These are phyloP conservation scores for Aureobasidium pullulans DNA, from an alignment of 2,329 filamentous ascomycete species.

Conservation along the genomic window DNA sequence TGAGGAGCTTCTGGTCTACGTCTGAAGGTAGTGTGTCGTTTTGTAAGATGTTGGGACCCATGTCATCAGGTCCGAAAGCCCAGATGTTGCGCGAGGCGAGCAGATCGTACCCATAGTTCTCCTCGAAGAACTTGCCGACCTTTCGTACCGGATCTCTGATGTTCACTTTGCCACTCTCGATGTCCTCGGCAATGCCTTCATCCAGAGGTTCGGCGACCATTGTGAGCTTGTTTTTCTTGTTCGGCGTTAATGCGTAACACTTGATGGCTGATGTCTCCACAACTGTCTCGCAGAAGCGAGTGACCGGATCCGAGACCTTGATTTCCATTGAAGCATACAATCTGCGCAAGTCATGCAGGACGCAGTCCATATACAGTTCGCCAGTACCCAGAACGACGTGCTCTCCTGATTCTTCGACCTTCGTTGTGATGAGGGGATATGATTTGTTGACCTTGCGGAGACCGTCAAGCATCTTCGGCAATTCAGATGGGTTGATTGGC, in stretches of 20 bases:
- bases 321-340: constrained; percentile 99
- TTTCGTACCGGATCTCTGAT: constrained; percentile 90
- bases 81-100: constrained; percentile 91
- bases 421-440: constrained; percentile 90
- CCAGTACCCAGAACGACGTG: constrained; percentile 92
- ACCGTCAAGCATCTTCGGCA: constrained; percentile 98
- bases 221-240: constrained; percentile 99
- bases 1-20: constrained; percentile 85
- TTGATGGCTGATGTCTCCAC: constrained; percentile 96
- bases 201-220: constrained; percentile 97
- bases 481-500: constrained; percentile 93
- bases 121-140: constrained; percentile 94
- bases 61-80: constrained; percentile 96
- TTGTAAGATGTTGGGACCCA: constrained; percentile 89
- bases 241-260: constrained; percentile 94
- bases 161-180: constrained; percentile 80
- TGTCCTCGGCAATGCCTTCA: constrained; percentile 88
- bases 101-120: constrained; percentile 95
- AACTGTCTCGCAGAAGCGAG: constrained; percentile 94
- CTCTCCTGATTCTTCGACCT: constrained; percentile 96
- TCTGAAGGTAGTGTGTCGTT: constrained; percentile 93
- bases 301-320: constrained; percentile 96
- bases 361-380: constrained; percentile 99
- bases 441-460: constrained; percentile 96
- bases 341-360: constrained; percentile 83